A percentile compares a stretch with the other conserved stretches of the same genome.
phyloP scores from a whole-genome alignment of 2,329 filamentous ascomycete genomes.

The Alternaria sp. region DNA sequence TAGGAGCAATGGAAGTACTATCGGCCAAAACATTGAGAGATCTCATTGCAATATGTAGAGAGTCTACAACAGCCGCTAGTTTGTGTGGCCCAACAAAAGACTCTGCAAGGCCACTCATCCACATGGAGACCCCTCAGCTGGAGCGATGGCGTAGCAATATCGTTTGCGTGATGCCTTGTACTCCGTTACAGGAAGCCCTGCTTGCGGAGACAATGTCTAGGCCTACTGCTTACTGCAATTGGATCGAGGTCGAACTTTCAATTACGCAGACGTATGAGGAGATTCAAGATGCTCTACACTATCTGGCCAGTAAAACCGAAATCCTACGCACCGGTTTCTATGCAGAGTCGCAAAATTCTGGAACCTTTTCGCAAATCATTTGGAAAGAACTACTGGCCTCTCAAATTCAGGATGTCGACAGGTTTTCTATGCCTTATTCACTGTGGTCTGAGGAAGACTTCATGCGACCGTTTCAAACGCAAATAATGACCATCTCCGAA shows the following conservation, averaged over 20 bases:
- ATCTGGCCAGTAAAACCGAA: constrained; percentile 60
- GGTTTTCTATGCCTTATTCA: constrained; percentile 53
- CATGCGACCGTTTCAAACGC: constrained; percentile 69
- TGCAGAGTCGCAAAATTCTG: constrained; percentile 51
- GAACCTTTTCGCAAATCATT: constrained; percentile 68
- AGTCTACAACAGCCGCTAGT: background rate
- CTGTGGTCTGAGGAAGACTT: constrained; percentile 52
- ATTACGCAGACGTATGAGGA: constrained; percentile 39
- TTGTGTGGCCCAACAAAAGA: background rate
- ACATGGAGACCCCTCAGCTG: constrained; percentile 24
- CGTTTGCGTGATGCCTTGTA: constrained; percentile 66
- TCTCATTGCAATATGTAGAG: constrained; percentile 33
- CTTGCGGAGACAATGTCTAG: constrained; percentile 73
- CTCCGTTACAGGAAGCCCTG: constrained; percentile 80
- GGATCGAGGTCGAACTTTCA: constrained; percentile 70
- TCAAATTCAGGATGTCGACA: constrained; percentile 57
- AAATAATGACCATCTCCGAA: constrained; percentile 55
- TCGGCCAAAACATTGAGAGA: constrained; percentile 59
- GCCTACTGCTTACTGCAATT: constrained; percentile 76
- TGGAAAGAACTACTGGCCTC: constrained; percentile 62
- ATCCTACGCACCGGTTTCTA: constrained; percentile 79
- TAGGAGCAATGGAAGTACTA: constrained; percentile 70
- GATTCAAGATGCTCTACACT: constrained; percentile 52
- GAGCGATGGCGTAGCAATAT: constrained; percentile 22
- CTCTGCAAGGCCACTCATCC: background rate